These are phyloP conservation scores for Sonneratia caseolaris DNA, from an alignment of 345 rosid genomes.

Conservation along the genomic window DNA sequence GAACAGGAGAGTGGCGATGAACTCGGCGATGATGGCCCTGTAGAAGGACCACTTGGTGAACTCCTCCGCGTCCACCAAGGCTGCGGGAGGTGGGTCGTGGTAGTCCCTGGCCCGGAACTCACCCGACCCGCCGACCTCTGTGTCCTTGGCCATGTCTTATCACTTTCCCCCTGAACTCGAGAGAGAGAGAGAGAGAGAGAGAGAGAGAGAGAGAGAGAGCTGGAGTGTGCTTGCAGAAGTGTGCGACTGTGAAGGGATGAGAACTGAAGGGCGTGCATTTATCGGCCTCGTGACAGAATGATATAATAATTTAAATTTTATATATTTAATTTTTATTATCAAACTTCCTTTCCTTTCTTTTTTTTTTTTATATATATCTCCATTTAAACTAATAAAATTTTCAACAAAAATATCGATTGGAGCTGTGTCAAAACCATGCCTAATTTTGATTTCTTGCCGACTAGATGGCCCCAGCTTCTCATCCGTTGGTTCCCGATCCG, in stretches of 20 bases:
- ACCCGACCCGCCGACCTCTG: constrained; percentile 23
- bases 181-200: too few relatives aligned
- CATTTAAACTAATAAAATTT: too few relatives aligned
- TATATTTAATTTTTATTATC: too few relatives aligned
- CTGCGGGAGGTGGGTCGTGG: constrained; percentile 49
- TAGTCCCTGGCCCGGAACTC: constrained; percentile 43
- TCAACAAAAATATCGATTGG: background rate
- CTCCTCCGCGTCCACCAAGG: constrained; percentile 42
- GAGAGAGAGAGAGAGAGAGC: background rate
- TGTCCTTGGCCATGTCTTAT: constrained; percentile 37
- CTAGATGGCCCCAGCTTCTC: background rate
- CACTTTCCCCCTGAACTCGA: background rate
- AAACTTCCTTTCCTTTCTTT: too few relatives aligned
- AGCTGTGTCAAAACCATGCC: background rate
- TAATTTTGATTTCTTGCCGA: background rate
- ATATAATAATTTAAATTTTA: too few relatives aligned
- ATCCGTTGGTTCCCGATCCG: background rate
- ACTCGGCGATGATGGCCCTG: constrained; percentile 55
- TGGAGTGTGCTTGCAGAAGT: background rate
- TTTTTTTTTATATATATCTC: too few relatives aligned
- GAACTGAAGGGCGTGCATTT: background rate
- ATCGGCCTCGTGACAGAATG: background rate
- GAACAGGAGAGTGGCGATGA: constrained; percentile 53
- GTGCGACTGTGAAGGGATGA: background rate
- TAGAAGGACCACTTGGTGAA: constrained; percentile 43